phyloP scores from a whole-genome alignment of 2,329 filamentous ascomycete species.

The Cercospora sp. region DNA sequence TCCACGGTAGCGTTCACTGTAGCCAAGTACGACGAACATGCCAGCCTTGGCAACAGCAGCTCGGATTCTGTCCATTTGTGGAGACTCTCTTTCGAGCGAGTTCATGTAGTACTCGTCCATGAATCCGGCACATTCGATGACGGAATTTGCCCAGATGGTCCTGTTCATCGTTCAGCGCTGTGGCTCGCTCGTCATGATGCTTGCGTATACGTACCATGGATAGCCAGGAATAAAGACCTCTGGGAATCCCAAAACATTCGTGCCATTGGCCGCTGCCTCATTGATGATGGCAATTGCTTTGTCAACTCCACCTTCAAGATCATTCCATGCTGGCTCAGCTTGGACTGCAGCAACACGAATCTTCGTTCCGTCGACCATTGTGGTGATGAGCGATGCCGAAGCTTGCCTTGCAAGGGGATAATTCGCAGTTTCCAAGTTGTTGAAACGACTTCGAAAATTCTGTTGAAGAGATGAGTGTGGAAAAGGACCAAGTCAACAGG shows the following conservation, averaged over 20 bases:
- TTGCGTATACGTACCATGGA: constrained; percentile 11
- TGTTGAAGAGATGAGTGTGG: neutral
- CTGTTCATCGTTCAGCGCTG: constrained; percentile 39
- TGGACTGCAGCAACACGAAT: constrained; percentile 17
- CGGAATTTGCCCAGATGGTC: constrained; percentile 38
- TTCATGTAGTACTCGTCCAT: constrained; percentile 50
- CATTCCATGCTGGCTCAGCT: constrained; percentile 31
- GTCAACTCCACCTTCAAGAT: constrained; percentile 38
- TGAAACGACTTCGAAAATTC: neutral
- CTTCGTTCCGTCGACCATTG: neutral
- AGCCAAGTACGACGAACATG: constrained; percentile 55
- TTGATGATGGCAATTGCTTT: constrained; percentile 55
- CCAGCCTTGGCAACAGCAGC: constrained; percentile 52
- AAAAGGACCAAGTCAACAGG: neutral
- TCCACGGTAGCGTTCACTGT: constrained; percentile 53
- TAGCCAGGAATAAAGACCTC: constrained; percentile 45
- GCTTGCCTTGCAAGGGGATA: neutral
- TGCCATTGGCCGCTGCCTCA: constrained; percentile 52
- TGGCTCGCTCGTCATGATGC: constrained; percentile 51
- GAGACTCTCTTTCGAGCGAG: constrained; percentile 51
- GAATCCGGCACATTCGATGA: constrained; percentile 38
- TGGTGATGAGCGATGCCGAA: neutral
- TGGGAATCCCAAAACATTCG: constrained; percentile 56
- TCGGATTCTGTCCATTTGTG: constrained; percentile 57
- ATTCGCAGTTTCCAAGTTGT: neutral